Base-by-base conservation (phyloP, 2,329 filamentous ascomycete genomes). In the Ophiostoma perfectum region DNA sequence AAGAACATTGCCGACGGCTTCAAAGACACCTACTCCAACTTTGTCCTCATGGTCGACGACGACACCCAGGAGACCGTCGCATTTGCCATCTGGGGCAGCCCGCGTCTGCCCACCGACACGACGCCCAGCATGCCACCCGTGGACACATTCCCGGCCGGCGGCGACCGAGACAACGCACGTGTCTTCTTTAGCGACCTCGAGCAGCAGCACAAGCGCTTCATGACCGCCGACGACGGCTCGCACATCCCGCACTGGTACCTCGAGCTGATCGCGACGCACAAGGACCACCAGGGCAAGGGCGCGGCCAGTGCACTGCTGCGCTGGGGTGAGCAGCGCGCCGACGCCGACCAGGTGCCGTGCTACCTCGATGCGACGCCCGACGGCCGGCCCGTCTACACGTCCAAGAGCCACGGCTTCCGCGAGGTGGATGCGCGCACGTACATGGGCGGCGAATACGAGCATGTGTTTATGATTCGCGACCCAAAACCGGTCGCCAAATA, bases 351-450 rank as follows among this genome's bases (percentile, higher is more conserved):
- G 0, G 71, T 77, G 14, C 79, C 81, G 62, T 78, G 79, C 9
- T 86, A 82, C 73, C 74, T 86, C 1, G 83, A 86, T 69, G 81
- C 83, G 8, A 84, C 83, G 63, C 78, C 78, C 0, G 78, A 78
- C 16, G 84, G 81, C 2, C 79, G 76, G 69, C 77, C 76, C 0
- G 67, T 85, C 18, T 86, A 86, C 75, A 74, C 78, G 69, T 66
- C 66, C 12, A n/a, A 62, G 4, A 81, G 78, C 70, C 77, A 80
- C 72, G 84, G 83, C 3, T 86, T 83, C 71, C 72, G 73, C 67
- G 74, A 76, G 7, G 70, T 81, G 16, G 79, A 78, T 2, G 74
- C 77, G 60, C 66, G 80, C 14, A 64, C 64, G 41, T 74, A 83
- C 63, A 75, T 80, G n/a, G 75, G 76, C 7, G 75, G 73, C 0